Evolutionary conservation across 306 rosid species (phyloP).

Genomic region (Quercus ilex): DNA sequence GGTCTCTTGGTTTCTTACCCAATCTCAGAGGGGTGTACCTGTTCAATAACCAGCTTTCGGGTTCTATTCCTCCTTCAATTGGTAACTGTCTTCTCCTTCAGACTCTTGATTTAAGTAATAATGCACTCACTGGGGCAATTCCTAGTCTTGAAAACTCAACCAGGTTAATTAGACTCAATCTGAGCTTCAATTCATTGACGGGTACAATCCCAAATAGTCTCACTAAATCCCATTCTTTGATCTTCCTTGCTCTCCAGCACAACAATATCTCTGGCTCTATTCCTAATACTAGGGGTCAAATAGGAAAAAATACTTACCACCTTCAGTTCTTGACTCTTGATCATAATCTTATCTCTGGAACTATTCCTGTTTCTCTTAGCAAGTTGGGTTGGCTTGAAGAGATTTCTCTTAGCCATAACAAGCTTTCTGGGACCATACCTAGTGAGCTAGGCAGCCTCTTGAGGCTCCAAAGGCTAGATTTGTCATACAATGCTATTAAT

Average conservation of each 20-base stretch:
- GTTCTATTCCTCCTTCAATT: conserved; percentile 74
- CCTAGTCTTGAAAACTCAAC: conserved; percentile 62
- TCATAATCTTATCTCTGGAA: conserved; percentile 60
- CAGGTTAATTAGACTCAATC: conserved; percentile 60
- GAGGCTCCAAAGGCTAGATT: conserved; percentile 62
- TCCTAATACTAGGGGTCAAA: conserved; percentile 58
- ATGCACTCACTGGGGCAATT: conserved; percentile 60
- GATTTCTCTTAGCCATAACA: conserved; percentile 61
- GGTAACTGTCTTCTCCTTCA: conserved; percentile 74
- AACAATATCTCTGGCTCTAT: conserved; percentile 73
- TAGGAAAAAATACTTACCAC: conserved; percentile 30
- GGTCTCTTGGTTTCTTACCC: conserved; percentile 63
- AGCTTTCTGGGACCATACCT: conserved; percentile 61
- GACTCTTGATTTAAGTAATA: conserved; percentile 80
- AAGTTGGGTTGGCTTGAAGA: conserved; percentile 53
- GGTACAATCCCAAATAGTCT: conserved; percentile 69
- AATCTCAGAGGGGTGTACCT: conserved; percentile 90
- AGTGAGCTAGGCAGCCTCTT: conserved; percentile 57
- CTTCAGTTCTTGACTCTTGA: conserved; percentile 68
- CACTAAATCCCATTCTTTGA: conserved; percentile 43
- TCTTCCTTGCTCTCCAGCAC: conserved; percentile 62
- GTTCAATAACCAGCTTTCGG: conserved; percentile 83
- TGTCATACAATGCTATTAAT: conserved; percentile 68
- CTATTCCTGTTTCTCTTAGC: conserved; percentile 56
- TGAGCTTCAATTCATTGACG: conserved; percentile 78